A percentile compares a stretch with the other conserved stretches of the same genome.
phyloP scores from a whole-genome alignment of 2,329 filamentous ascomycete species.

The Macrophomina phaseolina region DNA sequence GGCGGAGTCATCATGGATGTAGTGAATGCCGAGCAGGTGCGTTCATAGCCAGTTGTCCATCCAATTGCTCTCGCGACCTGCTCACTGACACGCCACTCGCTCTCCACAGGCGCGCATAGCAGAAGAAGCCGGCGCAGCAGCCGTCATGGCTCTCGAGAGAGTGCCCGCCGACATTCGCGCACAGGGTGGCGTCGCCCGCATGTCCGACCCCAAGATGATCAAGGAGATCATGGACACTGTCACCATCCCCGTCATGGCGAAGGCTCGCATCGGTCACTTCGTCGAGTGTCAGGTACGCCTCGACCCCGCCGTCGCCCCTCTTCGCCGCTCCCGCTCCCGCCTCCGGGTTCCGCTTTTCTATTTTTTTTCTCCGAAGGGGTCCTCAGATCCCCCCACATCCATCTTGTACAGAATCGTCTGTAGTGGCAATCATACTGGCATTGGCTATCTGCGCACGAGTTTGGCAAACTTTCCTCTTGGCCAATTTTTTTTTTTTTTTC shows the following conservation, averaged over 20 bases:
- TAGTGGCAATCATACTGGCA: neutral
- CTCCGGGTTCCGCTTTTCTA: neutral
- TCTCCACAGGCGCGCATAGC: constrained; percentile 80
- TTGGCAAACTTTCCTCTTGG: neutral
- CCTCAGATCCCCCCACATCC: neutral
- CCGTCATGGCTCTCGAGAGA: constrained; percentile 98
- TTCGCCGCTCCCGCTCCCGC: constrained; percentile 7
- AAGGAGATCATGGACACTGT: constrained; percentile 93
- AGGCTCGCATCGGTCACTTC: constrained; percentile 96
- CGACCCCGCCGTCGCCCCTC: neutral
- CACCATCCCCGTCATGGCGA: constrained; percentile 98
- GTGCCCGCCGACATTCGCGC: constrained; percentile 95
- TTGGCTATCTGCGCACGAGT: neutral
- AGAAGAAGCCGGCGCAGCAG: constrained; percentile 92
- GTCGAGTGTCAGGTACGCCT: constrained; percentile 82
- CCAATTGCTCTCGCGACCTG: neutral
- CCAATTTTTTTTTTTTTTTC: no score
- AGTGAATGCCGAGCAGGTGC: constrained; percentile 81
- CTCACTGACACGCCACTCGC: neutral
- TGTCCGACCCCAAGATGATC: constrained; percentile 96
- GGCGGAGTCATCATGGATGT: constrained; percentile 99
- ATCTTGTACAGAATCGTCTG: neutral
- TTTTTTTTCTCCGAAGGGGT: neutral
- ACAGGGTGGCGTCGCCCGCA: constrained; percentile 91
- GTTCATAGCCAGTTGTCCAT: constrained; percentile 8